phyloP scores from a whole-genome alignment of 2,329 filamentous ascomycete genomes.

The Leptodontidium sp. region DNA sequence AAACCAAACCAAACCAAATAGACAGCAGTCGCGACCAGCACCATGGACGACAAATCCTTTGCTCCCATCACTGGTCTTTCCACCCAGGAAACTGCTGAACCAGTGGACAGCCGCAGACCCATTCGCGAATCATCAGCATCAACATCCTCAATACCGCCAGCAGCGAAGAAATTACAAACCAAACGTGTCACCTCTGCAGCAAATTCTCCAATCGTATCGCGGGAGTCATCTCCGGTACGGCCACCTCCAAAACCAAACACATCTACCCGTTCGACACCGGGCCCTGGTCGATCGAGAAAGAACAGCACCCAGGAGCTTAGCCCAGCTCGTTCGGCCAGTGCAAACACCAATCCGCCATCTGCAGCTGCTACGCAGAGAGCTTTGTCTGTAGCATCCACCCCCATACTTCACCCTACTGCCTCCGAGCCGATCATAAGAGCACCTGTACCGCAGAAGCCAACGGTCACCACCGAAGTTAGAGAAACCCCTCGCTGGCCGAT shows the following conservation, averaged over 20 bases:
- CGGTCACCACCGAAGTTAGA: conserved; percentile 57
- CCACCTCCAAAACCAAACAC: conserved; percentile 41
- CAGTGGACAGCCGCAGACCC: conserved; percentile 25
- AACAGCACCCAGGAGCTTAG: conserved; percentile 71
- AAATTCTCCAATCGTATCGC: conserved; percentile 56
- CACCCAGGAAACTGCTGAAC: conserved; percentile 30
- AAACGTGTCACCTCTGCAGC: conserved; percentile 48
- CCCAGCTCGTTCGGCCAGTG: conserved; percentile 60
- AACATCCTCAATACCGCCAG: conserved; percentile 34
- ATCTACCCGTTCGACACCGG: conserved; percentile 41
- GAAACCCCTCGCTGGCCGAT: conserved; percentile 77
- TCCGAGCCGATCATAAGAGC: conserved; percentile 69
- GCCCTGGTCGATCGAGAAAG: conserved; percentile 65
- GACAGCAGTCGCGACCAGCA: conserved; percentile 10
- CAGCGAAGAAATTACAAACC: conserved; percentile 41
- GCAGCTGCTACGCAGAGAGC: conserved; percentile 67
- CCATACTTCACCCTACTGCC: conserved; percentile 67
- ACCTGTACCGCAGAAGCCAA: conserved; percentile 70
- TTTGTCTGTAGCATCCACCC: conserved; percentile 72
- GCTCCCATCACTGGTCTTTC: conserved; percentile 20
- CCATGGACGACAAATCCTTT: conserved; percentile 33
- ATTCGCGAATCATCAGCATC: conserved; percentile 39
- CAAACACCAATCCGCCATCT: conserved; percentile 63
- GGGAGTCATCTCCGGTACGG: conserved; percentile 55
- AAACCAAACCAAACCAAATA: background rate